Conservation (phyloP, 2,329 filamentous ascomycete genomes). For the Fusarium nodosum region DNA sequence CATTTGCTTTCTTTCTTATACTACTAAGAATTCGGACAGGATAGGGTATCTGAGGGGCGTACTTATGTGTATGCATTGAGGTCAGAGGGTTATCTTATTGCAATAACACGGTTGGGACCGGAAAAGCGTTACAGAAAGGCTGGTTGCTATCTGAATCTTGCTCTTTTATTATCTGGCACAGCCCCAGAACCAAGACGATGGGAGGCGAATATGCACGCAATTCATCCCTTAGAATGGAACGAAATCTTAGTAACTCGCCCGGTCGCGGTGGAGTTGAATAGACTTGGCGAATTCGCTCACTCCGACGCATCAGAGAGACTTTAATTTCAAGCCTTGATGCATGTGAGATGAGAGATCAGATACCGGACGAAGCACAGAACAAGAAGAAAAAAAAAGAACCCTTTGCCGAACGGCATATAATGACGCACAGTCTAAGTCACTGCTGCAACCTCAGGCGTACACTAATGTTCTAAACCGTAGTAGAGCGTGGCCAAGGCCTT, state of each 20-base stretch:
- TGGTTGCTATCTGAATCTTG: constrained; percentile 33
- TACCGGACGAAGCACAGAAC: constrained; percentile 12
- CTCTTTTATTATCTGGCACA: constrained; percentile 27
- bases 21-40: constrained; percentile 45
- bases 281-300: constrained; percentile 42
- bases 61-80: constrained; percentile 43
- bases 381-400: constrained; percentile 7
- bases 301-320: constrained; percentile 30
- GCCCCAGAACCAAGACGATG: constrained; percentile 19
- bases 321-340: constrained; percentile 31
- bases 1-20: constrained; percentile 39
- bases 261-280: constrained; percentile 38
- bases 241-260: constrained; percentile 37
- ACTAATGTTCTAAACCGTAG: constrained; percentile 20
- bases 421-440: constrained; percentile 43
- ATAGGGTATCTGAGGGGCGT: constrained; percentile 40
- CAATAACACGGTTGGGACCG: constrained; percentile 31
- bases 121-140: constrained; percentile 31
- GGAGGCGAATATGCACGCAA: constrained; percentile 33
- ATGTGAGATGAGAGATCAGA: constrained; percentile 25
- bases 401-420: constrained; percentile 31
- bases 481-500: constrained; percentile 33
- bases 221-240: constrained; percentile 33
- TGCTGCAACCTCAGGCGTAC: constrained; percentile 35
- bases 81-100: constrained; percentile 26